Conservation (phyloP, 1,284 basidiomycete genomes). For the Grifola frondosa region DNA sequence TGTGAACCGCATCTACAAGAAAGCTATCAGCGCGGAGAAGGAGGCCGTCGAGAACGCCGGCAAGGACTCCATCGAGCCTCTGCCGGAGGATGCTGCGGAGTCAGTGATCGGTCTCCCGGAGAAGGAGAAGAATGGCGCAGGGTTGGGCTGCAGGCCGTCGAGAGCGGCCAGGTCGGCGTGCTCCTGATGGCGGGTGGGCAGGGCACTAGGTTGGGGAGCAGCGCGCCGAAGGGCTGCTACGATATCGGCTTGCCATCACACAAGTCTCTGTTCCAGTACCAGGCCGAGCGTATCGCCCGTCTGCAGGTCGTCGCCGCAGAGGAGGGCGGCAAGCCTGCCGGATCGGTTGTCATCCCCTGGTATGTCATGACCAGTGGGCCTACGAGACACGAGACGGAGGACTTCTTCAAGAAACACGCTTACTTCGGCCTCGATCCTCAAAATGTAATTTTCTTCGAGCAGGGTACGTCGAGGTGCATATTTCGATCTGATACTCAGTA, state of each 20-base stretch:
- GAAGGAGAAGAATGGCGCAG: slow-evolving; percentile 71
- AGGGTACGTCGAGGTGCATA: slow-evolving; percentile 59
- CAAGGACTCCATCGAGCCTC: slow-evolving; percentile 66
- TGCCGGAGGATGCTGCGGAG: slow-evolving; percentile 75
- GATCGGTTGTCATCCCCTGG: slow-evolving; percentile 82
- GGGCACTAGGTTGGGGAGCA: slow-evolving; percentile 91
- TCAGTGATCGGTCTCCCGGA: slow-evolving; percentile 54
- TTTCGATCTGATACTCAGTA: slow-evolving; percentile 4
- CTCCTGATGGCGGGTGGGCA: slow-evolving; percentile 98
- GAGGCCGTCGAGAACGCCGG: slow-evolving; percentile 43
- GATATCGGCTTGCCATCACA: slow-evolving; percentile 92
- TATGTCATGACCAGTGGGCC: slow-evolving; percentile 99
- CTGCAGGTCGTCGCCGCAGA: slow-evolving; percentile 77
- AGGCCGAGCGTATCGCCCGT: slow-evolving; percentile 90
- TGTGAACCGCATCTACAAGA: slow-evolving; percentile 86
- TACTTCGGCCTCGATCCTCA: slow-evolving; percentile 84
- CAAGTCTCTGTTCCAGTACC: slow-evolving; percentile 94
- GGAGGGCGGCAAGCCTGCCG: slow-evolving; percentile 49
- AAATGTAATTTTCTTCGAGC: slow-evolving; percentile 95
- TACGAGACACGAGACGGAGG: slow-evolving; percentile 84
- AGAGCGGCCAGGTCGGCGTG: slow-evolving; percentile 84
- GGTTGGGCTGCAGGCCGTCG: slow-evolving; percentile 80
- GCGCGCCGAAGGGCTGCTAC: slow-evolving; percentile 96
- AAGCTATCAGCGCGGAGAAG: slow-evolving; percentile 73
- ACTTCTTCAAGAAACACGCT: slow-evolving; percentile 77